Conservation (phyloP, 768 basidiomycete genomes). For the Leccinum variicolor region DNA sequence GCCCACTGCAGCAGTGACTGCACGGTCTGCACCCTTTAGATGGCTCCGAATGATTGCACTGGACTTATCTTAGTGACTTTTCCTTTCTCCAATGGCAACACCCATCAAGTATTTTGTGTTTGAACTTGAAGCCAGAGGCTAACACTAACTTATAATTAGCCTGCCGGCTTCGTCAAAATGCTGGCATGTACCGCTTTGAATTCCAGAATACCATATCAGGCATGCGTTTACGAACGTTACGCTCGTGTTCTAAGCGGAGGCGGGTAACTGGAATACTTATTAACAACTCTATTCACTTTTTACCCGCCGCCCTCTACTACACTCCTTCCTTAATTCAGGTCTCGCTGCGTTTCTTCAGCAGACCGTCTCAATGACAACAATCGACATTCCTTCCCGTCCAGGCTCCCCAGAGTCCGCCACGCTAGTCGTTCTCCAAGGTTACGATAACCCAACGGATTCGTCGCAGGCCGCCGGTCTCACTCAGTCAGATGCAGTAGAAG, state of each 20-base stretch:
- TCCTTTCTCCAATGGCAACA: too few relatives aligned
- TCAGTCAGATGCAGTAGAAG: conserved; percentile 2
- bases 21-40: not conserved
- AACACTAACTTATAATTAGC: too few relatives aligned
- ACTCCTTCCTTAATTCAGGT: conserved; percentile 1
- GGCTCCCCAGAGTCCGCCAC: conserved; percentile 29
- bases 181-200: not conserved
- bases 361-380: conserved; percentile 10
- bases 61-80: too few relatives aligned
- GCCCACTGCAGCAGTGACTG: not conserved
- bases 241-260: conserved; percentile 16
- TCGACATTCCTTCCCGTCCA: conserved; percentile 7
- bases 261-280: not conserved
- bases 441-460: conserved; percentile 9
- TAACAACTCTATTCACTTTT: conserved; percentile 11
- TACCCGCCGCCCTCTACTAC: conserved; percentile 12
- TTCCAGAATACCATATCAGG: conserved; percentile 20
- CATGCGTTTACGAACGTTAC: conserved; percentile 31
- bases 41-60: not conserved
- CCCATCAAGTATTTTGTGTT: too few relatives aligned
- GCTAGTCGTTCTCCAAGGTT: conserved; percentile 26
- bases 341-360: not conserved
- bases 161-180: not conserved
- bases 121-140: too few relatives aligned
- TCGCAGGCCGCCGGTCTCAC: not conserved